Base-by-base conservation (phyloP, 2,329 filamentous ascomycete genomes). In the Paecilomyces dactylethromorphus region DNA sequence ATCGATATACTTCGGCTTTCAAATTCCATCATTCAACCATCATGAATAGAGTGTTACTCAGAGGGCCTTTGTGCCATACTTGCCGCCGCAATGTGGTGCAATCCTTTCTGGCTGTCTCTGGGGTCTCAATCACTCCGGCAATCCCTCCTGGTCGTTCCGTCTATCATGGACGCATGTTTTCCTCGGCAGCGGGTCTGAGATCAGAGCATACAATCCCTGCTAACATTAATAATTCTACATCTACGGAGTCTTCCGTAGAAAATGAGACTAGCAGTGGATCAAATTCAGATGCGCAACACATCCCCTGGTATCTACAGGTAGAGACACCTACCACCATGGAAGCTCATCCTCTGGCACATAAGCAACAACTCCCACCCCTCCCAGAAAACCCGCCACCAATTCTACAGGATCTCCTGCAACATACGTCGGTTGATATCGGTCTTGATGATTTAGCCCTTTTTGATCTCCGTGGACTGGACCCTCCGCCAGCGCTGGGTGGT, bases 281-380 rank as follows among this genome's bases (percentile, higher is more conserved):
- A 1, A 31, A 60, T 1, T 55, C 63, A 11, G 24, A 64, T 6
- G 56, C 66, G 8, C 56, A 64, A 21, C 69, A 73, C 56, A 74
- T 86, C 7, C 90, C 90, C 5, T 97, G 94, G 94, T 97, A 97
- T 73, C 85, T 75, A 22, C 87, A 94, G 69, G 86, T 90, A 64
- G 83, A 90, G 61, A 67, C 76, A 5, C 73, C 78, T 12, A 62
- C 67, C 6, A 62, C 70, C 8, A 69, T 75, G 50, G 50, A 52
- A 32, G 69, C 77, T n/a, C 70, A 71, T 35, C 71, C 77, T 3
- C 67, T 84, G 49, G 77, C 79, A 55, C 76, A 81, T 35, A 77
- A 79, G 54, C 85, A 87, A 66, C 74, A 77, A 54, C 77, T 90
- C 21, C 87, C 87, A 31, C 78, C 83, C 18, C 76, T 89, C 0